phyloP scores from a whole-genome alignment of 805 yeast genomes.

The Saturnispora hagleri region DNA sequence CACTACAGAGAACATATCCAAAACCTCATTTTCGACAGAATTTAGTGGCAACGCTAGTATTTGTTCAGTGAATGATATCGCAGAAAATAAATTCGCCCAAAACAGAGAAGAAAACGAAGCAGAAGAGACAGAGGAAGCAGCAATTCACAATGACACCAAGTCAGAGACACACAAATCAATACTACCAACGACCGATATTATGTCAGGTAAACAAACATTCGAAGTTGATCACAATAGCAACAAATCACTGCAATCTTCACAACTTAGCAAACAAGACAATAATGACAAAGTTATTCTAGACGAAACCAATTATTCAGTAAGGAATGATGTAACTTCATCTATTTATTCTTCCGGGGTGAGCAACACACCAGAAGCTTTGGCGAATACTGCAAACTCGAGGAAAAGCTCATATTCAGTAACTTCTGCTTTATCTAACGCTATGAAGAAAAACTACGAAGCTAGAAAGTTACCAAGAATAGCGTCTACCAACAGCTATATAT shows the following conservation, averaged over 20 bases:
- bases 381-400: background rate
- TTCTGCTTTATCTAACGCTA: background rate
- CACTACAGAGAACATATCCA: background rate
- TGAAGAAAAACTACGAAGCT: background rate
- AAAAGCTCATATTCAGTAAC: background rate
- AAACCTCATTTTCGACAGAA: background rate
- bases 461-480: background rate
- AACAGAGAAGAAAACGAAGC: background rate
- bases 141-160: background rate
- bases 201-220: too few species aligned
- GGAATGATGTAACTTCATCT: background rate
- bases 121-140: background rate
- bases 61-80: conserved; percentile 1
- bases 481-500: background rate
- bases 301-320: background rate
- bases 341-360: background rate
- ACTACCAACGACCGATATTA: too few species aligned
- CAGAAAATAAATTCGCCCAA: background rate
- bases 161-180: background rate
- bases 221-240: background rate
- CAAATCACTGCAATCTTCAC: background rate
- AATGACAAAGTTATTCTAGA: background rate
- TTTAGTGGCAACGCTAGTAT: background rate
- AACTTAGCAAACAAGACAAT: background rate
- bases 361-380: background rate